phyloP scores from a whole-genome alignment of 2,329 filamentous ascomycete species.

The Leptographium wingfieldii region DNA sequence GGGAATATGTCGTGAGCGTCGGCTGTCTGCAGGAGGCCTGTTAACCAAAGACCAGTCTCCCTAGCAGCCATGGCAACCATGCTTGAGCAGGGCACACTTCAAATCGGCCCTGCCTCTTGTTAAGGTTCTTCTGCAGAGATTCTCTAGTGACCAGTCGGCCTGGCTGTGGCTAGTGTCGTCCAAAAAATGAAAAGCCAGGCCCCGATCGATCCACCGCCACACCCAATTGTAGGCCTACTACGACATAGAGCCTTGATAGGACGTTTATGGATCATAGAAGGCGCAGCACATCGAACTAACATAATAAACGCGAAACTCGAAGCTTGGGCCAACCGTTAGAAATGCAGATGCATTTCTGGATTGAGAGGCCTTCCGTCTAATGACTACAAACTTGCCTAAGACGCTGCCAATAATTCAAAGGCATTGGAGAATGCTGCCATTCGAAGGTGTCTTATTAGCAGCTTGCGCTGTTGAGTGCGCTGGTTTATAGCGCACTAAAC shows the following conservation, averaged over 20 bases:
- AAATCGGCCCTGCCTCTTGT: too few relatives aligned
- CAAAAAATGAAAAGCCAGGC: not conserved
- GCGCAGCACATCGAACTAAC: not conserved
- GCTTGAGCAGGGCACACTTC: too few relatives aligned
- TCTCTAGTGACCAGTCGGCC: not conserved
- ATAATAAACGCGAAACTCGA: constrained; percentile 1
- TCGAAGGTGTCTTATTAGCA: too few relatives aligned
- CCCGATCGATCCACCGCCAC: not conserved
- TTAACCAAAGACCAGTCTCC: not conserved
- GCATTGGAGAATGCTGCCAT: too few relatives aligned
- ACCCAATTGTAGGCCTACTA: not conserved
- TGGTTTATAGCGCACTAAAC: too few relatives aligned
- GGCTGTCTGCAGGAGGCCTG: not conserved
- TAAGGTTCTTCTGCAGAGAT: not conserved
- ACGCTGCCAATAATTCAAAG: too few relatives aligned
- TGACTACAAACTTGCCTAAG: not conserved
- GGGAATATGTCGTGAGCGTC: not conserved
- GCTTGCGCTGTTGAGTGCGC: too few relatives aligned
- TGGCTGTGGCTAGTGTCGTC: not conserved
- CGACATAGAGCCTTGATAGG: not conserved
- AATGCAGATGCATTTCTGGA: too few relatives aligned
- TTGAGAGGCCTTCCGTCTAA: too few relatives aligned
- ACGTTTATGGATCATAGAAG: not conserved
- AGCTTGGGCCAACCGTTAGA: not conserved
- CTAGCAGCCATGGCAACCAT: too few relatives aligned